These are phyloP conservation scores for Paraphaeosphaeria sporulosa DNA, from an alignment of 2,329 filamentous ascomycete species.

Conservation along the genomic window DNA sequence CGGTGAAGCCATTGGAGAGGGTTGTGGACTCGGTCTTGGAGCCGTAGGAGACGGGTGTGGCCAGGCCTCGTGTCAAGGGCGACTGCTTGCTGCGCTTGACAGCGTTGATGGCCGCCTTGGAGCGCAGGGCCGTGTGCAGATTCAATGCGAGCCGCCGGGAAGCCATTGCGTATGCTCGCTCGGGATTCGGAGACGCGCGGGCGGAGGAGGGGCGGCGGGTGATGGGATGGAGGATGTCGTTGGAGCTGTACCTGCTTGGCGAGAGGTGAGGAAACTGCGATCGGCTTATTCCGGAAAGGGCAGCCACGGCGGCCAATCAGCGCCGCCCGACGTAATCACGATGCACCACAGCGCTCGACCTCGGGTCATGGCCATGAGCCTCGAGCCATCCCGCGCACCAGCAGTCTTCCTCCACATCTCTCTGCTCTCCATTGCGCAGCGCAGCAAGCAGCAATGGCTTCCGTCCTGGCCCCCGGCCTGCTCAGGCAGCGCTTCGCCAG, in stretches of 20 bases:
- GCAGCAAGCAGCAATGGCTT: conserved; percentile 56
- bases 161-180: conserved; percentile 72
- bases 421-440: conserved; percentile 17
- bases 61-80: conserved; percentile 84
- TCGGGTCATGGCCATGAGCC: conserved; percentile 16
- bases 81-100: conserved; percentile 59
- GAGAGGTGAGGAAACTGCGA: conserved; percentile 30
- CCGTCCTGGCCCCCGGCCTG: conserved; percentile 59
- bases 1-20: conserved; percentile 95
- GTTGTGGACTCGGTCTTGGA: conserved; percentile 95
- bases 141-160: conserved; percentile 97
- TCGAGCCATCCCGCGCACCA: conserved; percentile 14
- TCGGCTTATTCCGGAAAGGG: conserved; percentile 16
- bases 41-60: conserved; percentile 77
- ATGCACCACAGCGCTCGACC: conserved; percentile 15
- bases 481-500: conserved; percentile 56
- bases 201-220: conserved; percentile 34
- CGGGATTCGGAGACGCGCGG: conserved; percentile 36
- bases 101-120: conserved; percentile 81
- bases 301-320: conserved; percentile 17
- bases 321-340: conserved; percentile 7
- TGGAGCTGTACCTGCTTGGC: conserved; percentile 35
- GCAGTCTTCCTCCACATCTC: conserved; percentile 13
- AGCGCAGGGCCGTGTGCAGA: conserved; percentile 88
- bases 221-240: conserved; percentile 38